Evolutionary conservation across 164 flowering plant genomes (phyloP).

Genomic region (Nelumbo lutea): DNA sequence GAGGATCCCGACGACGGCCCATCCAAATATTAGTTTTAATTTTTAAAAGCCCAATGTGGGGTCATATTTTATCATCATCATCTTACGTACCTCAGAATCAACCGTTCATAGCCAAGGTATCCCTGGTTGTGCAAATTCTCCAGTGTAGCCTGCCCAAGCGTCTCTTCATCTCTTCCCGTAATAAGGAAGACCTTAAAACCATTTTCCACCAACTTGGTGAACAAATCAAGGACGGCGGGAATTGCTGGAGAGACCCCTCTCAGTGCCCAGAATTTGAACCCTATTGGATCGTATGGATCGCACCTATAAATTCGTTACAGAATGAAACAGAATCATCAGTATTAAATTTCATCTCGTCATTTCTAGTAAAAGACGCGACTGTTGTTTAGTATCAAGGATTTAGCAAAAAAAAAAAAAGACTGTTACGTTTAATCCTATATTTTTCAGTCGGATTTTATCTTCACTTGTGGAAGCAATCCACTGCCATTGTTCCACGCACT

Average conservation of each 20-base stretch:
- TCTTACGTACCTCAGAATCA: constrained; percentile 56
- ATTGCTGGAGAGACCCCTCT: constrained; percentile 52
- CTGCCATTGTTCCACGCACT: no score
- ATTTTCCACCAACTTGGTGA: constrained; percentile 30
- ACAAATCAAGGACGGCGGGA: constrained; percentile 40
- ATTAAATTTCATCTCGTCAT: neutral
- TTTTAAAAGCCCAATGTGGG: no score
- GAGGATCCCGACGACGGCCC: no score
- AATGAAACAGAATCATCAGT: neutral
- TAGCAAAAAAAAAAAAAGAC: no score
- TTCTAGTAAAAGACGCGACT: no score
- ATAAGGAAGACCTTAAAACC: constrained; percentile 68
- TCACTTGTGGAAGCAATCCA: no score
- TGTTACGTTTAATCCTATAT: no score
- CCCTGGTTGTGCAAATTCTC: constrained; percentile 56
- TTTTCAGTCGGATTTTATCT: no score
- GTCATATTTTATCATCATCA: no score
- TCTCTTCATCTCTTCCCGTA: constrained; percentile 71
- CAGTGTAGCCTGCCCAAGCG: constrained; percentile 41
- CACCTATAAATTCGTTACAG: constrained; percentile 19
- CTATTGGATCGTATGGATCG: constrained; percentile 66
- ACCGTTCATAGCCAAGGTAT: constrained; percentile 63
- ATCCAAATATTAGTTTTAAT: no score
- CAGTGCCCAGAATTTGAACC: constrained; percentile 60
- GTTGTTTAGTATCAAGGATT: no score